phyloP scores from a whole-genome alignment of 768 basidiomycete species.

The Pleurotus ostreatus region DNA sequence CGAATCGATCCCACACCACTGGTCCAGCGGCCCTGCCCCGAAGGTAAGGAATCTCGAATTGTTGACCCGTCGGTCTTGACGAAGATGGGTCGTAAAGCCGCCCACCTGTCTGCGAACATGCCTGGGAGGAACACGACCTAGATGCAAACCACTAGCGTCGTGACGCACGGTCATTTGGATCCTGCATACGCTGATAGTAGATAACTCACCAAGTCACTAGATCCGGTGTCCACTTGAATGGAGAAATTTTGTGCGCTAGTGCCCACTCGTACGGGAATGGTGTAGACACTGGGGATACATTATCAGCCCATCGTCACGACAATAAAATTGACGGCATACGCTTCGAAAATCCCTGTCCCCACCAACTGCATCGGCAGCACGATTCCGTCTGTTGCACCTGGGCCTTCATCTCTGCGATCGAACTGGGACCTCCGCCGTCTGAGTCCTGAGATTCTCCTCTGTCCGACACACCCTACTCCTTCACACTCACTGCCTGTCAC shows the following conservation, averaged over 20 bases:
- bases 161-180: neutral
- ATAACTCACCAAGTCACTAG: constrained; percentile 67
- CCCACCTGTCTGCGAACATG: constrained; percentile 43
- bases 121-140: constrained; percentile 51
- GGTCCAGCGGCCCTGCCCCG: constrained; percentile 56
- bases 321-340: constrained; percentile 42
- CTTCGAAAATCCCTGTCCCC: constrained; percentile 48
- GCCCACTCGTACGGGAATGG: constrained; percentile 57
- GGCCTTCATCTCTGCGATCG: constrained; percentile 27
- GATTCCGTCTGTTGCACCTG: constrained; percentile 49
- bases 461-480: neutral
- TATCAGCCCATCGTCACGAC: neutral
- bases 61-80: constrained; percentile 35
- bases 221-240: constrained; percentile 78
- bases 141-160: constrained; percentile 70
- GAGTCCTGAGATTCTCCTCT: too few relatives aligned
- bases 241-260: constrained; percentile 45
- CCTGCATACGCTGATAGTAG: neutral
- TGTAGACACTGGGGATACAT: constrained; percentile 51
- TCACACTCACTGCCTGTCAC: neutral
- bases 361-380: constrained; percentile 55
- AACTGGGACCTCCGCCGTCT: constrained; percentile 12
- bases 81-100: constrained; percentile 53
- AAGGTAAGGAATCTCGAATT: constrained; percentile 56
- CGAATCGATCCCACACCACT: constrained; percentile 65